Evolutionary conservation across 371 early-diverging fungal genomes (phyloP), one percentile per base, ranked within the genome.

Genomic region (Syncephalis plumigaleata): DNA sequence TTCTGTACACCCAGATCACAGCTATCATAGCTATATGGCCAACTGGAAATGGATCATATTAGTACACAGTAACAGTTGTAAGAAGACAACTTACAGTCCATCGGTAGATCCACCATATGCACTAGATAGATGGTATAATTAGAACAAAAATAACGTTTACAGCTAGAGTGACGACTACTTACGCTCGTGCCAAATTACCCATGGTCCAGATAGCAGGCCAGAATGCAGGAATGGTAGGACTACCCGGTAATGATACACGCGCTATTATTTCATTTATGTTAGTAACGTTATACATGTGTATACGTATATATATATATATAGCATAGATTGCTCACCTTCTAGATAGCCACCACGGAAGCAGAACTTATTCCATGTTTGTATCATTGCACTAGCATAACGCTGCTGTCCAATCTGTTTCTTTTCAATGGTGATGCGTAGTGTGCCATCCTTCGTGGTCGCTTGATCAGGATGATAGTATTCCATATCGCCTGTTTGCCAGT

Each of bases 191-290:
- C 36, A 75, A 60, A 53, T 75, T 75, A 4, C 75, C 73, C 5
- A 75, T 55, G 2, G 66, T 63, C 69, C 73, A 75, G 9, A 68
- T 61, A 3, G 66, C 70, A 1, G 75, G 75, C 69, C 73, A 73
- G 45, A 67, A 64, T 0, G 72, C 75, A 2, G 66, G 53, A 17
- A 57, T 55, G n/a, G 47, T 38, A 1, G 61, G 60, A 44, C 50
- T 50, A 3, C 69, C 66, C 0, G 75, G 75, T 27, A 75, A 46
- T 44, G 68, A 71, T 15, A 70, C 70, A 15, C 60, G 57, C 9
- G 63, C 71, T 61, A 39, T 5, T 17, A 20, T 31, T 39, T 1
- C 7, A 31, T 31, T 31, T 8, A 11, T 46, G 27, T n/a, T 20
- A 16, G 1, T 24, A n/a, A n/a, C n/a, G n/a, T n/a, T n/a, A n/a